Evolutionary conservation across 257 asterid species (phyloP), one percentile per base, ranked within the genome.

Genomic region (Solanum clarkiae): DNA sequence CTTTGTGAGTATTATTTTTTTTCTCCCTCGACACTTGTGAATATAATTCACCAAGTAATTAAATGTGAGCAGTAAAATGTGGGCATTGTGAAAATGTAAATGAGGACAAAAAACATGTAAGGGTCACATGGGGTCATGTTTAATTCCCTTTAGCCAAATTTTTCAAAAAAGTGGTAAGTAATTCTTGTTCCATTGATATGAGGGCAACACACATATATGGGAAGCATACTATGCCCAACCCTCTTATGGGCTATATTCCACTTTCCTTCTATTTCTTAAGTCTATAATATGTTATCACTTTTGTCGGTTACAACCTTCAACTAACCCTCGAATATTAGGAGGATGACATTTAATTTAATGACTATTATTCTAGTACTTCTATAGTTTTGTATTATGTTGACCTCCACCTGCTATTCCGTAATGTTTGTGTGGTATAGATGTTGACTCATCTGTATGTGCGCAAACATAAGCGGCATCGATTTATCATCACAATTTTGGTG

Each of bases 201-300:
- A 55, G 69, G 40, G 65, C 65, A 51, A 77, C 63, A 77, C 12
- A 82, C 75, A 86, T 40, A 20, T 54, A 83, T 51, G 14, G 32
- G 68, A 57, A 63, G 92, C 86, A 90, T 90, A 89, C 90, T 45
- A 88, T 86, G 90, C 66, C 63, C 55, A 40, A 26, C 20, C 14
- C 18, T 12, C 66, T 81, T 18, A 18, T 55, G 44, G 60, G 53
- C 47, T 55, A 62, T 49, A 66, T 81, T 4, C 26, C 44, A 7
- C 18, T 54, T 57, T 17, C 80, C 26, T 7, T 51, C 8, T 51
- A 49, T 77, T 51, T 77, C 47, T 77, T 77, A 51, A 77, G 26
- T 24, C 47, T 51, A 51, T 51, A 77, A 49, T 77, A 51, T 77
- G 11, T 77, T 77, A 26, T 77, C 82, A 51, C 42, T 77, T 36